Conservation (phyloP, 345 rosid species). For the Linum tenue region DNA sequence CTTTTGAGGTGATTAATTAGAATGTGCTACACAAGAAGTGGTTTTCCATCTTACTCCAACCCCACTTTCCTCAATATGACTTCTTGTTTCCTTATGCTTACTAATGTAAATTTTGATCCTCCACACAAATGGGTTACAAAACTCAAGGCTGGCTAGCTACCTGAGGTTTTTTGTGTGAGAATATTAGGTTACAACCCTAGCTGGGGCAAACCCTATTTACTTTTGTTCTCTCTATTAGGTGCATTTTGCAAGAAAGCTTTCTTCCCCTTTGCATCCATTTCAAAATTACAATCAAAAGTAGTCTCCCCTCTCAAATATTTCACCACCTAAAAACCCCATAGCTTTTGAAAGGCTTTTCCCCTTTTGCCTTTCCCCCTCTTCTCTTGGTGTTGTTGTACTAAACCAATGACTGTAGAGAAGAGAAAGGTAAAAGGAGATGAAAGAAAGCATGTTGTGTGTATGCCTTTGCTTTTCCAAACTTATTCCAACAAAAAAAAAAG, state of each 20-base stretch:
- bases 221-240: not conserved
- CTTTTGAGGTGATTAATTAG: too few species aligned
- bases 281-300: not conserved
- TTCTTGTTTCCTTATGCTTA: too few species aligned
- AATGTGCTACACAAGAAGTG: too few species aligned
- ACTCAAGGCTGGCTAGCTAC: not conserved
- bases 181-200: too few species aligned
- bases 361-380: constrained; percentile 12
- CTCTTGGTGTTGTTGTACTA: constrained; percentile 6
- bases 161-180: not conserved
- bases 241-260: not conserved
- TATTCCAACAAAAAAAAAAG: constrained; percentile 14
- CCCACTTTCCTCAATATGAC: too few species aligned
- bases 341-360: constrained; percentile 25
- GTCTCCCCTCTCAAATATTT: constrained; percentile 4
- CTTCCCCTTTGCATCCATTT: not conserved
- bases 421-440: constrained; percentile 5
- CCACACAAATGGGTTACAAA: constrained; percentile 33
- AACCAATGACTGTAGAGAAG: constrained; percentile 14
- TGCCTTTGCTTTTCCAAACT: constrained; percentile 4
- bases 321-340: constrained; percentile 11
- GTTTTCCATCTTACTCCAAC: too few species aligned
- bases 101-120: too few species aligned
- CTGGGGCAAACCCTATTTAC: not conserved
- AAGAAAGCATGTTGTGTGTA: not conserved